Evolutionary conservation across 1,284 basidiomycete genomes (phyloP), one percentile per base, ranked within the genome.

Genomic region (Inonotus obliquus): DNA sequence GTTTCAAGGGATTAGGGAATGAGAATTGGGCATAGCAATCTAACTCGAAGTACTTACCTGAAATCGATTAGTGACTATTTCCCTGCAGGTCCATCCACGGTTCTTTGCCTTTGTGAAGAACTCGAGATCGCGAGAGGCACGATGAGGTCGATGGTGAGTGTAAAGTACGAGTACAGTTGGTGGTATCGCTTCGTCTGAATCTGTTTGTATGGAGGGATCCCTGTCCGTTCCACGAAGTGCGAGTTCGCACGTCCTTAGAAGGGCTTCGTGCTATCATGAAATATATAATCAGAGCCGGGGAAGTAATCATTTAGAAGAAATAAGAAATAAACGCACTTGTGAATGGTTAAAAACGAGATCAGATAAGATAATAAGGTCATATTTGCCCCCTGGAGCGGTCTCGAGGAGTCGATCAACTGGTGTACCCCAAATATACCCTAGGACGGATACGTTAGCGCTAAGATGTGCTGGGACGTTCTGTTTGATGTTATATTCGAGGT

Each of bases 341-440:
- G 91, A 92, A 67, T 92, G 90, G 65, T 92, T 96, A 75, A 96
- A 96, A 29, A 96, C 83, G 38, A 98, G 83, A 74, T 98, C 96
- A 0, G 92, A 96, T 56, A 98, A 80, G 61, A 98, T 87, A 64
- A 98, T 82, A 13, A 96, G 70, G 69, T 97, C 87, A 67, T 91
- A 98, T 61, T 45, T 27, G n/a, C n/a, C n/a, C 9, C 57, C 58
- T 10, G 59, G 7, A 59, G 54, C 32, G 67, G 51, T 13, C 84
- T 69, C 6, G 73, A 65, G 70, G 21, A 98, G 75, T 0, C 78
- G 71, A 1, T 79, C 67, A 0, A 87, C 77, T 1, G 86, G 73
- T n/a, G 81, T 79, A 0, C 96, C 96, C 96, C 96, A 98, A 0
- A 92, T 84, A 71, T 94, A 96, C 5, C 96, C 96, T 86, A 93